These are phyloP conservation scores for Penicillium psychrosexuale DNA, from an alignment of 2,329 filamentous ascomycete species.

Conservation along the genomic window DNA sequence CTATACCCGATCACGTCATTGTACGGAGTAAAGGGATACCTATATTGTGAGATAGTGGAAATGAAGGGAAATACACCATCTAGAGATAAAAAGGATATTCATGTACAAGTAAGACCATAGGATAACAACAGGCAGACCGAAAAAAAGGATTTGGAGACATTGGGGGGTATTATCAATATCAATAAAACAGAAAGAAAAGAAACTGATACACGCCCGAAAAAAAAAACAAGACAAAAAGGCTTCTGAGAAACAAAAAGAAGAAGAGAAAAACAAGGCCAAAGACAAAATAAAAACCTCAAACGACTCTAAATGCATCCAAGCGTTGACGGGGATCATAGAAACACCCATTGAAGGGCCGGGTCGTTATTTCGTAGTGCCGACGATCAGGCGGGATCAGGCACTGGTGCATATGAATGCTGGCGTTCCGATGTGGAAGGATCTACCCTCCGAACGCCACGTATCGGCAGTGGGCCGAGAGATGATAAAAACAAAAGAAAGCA, in stretches of 20 bases:
- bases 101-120: constrained; percentile 6
- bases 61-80: not conserved
- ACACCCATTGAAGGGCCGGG: constrained; percentile 12
- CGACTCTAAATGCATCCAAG: constrained; percentile 24
- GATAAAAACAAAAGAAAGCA: not conserved
- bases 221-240: constrained; percentile 8
- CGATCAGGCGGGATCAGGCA: constrained; percentile 9
- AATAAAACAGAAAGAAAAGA: constrained; percentile 34
- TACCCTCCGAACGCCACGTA: constrained; percentile 16
- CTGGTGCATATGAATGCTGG: constrained; percentile 11
- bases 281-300: constrained; percentile 8
- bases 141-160: constrained; percentile 21
- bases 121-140: constrained; percentile 4
- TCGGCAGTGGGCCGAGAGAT: constrained; percentile 6
- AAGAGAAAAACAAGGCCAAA: not conserved
- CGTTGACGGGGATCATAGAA: constrained; percentile 19
- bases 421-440: constrained; percentile 9
- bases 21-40: not conserved
- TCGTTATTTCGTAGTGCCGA: constrained; percentile 22
- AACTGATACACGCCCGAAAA: constrained; percentile 11
- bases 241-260: constrained; percentile 2
- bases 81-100: constrained; percentile 1
- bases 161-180: constrained; percentile 36
- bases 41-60: not conserved
- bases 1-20: not conserved